Evolutionary conservation across 2,329 filamentous ascomycete genomes (phyloP).

Genomic region (Cordyceps militaris): DNA sequence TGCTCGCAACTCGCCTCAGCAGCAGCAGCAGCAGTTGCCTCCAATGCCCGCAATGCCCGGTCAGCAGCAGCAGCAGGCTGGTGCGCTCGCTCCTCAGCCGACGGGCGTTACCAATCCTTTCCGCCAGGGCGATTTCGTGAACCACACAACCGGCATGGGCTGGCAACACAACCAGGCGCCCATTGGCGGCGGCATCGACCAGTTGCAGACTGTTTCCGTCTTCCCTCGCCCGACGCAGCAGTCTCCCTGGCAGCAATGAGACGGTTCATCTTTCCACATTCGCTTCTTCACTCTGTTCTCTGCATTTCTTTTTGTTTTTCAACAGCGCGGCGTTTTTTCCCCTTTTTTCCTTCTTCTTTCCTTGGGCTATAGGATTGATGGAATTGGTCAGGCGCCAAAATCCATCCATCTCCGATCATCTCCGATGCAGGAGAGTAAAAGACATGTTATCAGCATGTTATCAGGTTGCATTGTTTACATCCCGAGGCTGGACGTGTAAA

Average conservation of each 20-base stretch:
- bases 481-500: background rate
- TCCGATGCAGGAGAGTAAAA: background rate
- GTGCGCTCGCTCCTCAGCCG: constrained; percentile 60
- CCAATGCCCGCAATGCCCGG: constrained; percentile 1
- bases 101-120: constrained; percentile 94
- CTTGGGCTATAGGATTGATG: background rate
- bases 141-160: constrained; percentile 77
- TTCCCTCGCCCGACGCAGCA: constrained; percentile 74
- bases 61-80: constrained; percentile 30
- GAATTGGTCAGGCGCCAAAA: background rate
- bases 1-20: constrained; percentile 36
- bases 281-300: constrained; percentile 2
- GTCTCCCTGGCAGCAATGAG: constrained; percentile 52
- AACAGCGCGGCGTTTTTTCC: constrained; percentile 14
- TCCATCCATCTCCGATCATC: background rate
- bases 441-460: background rate
- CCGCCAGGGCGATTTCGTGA: constrained; percentile 82
- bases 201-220: constrained; percentile 70
- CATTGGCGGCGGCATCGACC: constrained; percentile 75
- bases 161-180: constrained; percentile 77
- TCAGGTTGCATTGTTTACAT: background rate
- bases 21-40: constrained; percentile 11
- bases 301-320: constrained; percentile 5
- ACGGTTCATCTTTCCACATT: background rate
- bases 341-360: constrained; percentile 18